phyloP scores from a whole-genome alignment of 1,284 basidiomycete species.

The Ganoderma meredithae region DNA sequence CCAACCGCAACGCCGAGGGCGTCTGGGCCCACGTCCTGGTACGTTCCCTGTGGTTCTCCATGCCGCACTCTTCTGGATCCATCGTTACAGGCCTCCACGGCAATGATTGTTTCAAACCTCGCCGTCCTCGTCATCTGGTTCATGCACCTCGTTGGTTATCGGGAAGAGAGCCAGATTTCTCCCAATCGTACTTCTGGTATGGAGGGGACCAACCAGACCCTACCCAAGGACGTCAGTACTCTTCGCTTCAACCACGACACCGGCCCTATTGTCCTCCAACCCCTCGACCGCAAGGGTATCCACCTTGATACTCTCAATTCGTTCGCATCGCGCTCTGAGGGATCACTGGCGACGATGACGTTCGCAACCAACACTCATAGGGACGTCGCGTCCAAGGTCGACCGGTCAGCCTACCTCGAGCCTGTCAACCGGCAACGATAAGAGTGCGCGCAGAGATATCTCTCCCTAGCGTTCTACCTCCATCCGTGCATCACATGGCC shows the following conservation, averaged over 20 bases:
- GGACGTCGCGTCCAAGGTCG: background rate
- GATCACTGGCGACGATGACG: slow-evolving; percentile 11
- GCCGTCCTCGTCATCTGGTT: slow-evolving; percentile 38
- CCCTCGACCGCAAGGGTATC: slow-evolving; percentile 11
- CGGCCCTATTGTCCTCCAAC: slow-evolving; percentile 23
- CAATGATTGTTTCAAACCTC: slow-evolving; percentile 38
- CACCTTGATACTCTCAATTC: background rate
- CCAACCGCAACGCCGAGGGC: slow-evolving; percentile 33
- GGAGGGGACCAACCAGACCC: slow-evolving; percentile 7
- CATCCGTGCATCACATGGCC: background rate
- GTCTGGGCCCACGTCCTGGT: slow-evolving; percentile 37
- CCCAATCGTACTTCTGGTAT: slow-evolving; percentile 11
- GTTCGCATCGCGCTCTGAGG: background rate
- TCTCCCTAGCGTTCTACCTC: background rate
- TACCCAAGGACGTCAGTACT: slow-evolving; percentile 24
- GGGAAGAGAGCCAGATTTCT: slow-evolving; percentile 25
- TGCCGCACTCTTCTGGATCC: background rate
- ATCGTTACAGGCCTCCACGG: slow-evolving; percentile 31
- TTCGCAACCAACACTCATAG: background rate
- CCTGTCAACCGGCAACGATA: background rate
- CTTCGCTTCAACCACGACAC: slow-evolving; percentile 31
- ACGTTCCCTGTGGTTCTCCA: background rate
- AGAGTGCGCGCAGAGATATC: background rate
- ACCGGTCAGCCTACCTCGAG: background rate
- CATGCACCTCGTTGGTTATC: slow-evolving; percentile 28